Evolutionary conservation across 164 flowering plant species (phyloP), one percentile per base, ranked within the genome.

Genomic region (Piper betle): DNA sequence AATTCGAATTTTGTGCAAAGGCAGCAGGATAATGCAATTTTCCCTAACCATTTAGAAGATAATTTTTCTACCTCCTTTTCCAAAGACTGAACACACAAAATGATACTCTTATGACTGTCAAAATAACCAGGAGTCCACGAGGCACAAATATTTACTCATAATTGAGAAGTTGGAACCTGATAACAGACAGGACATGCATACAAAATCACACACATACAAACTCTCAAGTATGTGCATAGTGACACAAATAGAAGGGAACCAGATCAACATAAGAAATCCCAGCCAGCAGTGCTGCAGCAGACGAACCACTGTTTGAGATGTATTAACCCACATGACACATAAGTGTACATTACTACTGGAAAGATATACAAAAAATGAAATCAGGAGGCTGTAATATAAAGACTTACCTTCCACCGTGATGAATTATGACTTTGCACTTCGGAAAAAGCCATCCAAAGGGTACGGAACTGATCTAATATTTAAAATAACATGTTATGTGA

Each of bases 401-500:
- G 17, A 9, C 70, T 65, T 59, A 91, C 97, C 97, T 91, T 59
- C 98, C 98, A 20, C 98, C 98, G 66, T 93, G 98, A 79, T 93
- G 98, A 67, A 89, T 69, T 52, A 77, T 91, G 66, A 80, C 87
- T 3, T 71, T 69, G 73, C 97, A 93, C 73, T 79, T 84, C 64
- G 75, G 84, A 69, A 93, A 86, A 53, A 93, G 76, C 94, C 90
- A 90, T n/a, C 63, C 76, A 75, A 90, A 93, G 25, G 96, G 88
- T 12, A 93, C 64, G 58, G 80, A 61, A 69, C 98, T 91, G 67
- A 54, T 53, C 63, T 19, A 64, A 42, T 15, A 46, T 46, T 46
- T 15, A 46, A 46, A 8, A 46, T 15, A 15, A 10, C 9, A 46
- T 46, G 50, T 46, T 46, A 46, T 46, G 50, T 46, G 15, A 10